Percentiles rank a stretch among this genome's conserved stretches.
These are phyloP conservation scores for Tulasnella sp. DNA, from an alignment of 768 basidiomycete genomes.

Conservation along the genomic window DNA sequence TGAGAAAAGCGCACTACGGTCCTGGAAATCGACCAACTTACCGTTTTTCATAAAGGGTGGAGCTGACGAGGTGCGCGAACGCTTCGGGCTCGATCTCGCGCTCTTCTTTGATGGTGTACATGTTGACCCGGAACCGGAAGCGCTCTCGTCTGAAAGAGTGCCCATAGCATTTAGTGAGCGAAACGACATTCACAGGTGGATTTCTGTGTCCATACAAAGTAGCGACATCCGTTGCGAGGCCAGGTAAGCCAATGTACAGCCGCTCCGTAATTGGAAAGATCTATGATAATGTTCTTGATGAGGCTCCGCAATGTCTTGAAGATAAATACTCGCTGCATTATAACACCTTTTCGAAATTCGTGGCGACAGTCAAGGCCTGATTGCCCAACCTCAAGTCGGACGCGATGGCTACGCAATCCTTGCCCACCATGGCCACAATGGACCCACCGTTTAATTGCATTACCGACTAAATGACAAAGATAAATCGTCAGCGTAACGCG, in stretches of 20 bases:
- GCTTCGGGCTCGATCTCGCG: conserved; percentile 93
- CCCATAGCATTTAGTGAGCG: not conserved
- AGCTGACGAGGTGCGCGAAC: conserved; percentile 90
- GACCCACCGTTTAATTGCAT: conserved; percentile 96
- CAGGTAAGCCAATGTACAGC: conserved; percentile 83
- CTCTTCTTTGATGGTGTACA: conserved; percentile 99
- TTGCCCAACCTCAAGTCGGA: conserved; percentile 88
- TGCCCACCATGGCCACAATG: conserved; percentile 97
- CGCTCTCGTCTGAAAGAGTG: conserved; percentile 64
- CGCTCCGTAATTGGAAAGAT: conserved; percentile 91
- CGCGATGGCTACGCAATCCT: conserved; percentile 97
- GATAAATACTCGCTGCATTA: no score
- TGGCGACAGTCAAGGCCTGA: conserved; percentile 73
- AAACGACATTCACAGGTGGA: not conserved
- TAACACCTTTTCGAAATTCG: conserved; percentile 97
- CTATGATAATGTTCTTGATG: no score
- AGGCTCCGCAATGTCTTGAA: not conserved
- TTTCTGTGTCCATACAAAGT: conserved; percentile 55
- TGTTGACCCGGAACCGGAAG: conserved; percentile 90
- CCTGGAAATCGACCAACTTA: conserved; percentile 20
- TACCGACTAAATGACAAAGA: conserved; percentile 53
- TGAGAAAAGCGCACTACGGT: not conserved
- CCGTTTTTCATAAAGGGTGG: conserved; percentile 89
- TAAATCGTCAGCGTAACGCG: not conserved
- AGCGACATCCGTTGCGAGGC: conserved; percentile 85